Base-by-base conservation (phyloP, 768 basidiomycete species). In the Panellus pusillus region DNA sequence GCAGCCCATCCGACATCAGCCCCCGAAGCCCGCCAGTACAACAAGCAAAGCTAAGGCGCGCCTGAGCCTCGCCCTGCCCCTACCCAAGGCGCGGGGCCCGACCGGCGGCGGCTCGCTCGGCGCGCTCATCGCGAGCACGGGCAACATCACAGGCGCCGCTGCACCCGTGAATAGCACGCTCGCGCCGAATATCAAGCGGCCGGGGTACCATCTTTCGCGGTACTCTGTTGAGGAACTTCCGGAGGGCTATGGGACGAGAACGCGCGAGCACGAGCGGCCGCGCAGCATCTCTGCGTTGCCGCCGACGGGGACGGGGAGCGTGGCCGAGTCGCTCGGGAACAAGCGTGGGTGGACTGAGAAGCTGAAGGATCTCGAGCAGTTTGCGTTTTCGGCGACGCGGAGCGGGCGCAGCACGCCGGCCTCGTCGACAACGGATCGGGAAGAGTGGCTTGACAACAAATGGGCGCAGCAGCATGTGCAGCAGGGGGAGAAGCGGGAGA, bases 111-210 rank as follows among this genome's bases (percentile, higher is more conserved):
- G 86, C 86, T 86, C 2, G 78, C 32, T 87, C 54, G 89, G 86
- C 0, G 79, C 87, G 4, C 77, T 93, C 32, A 83, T 93, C 18
- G 80, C 86, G 7, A 82, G 83, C 52, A 83, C 88, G 0, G 84
- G 81, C 3, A 82, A 83, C 44, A 69, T 92, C 8, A 72, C 78
- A 1, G 88, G 86, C 15, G 78, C 78, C 3, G 81, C 83, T 7
- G 79, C 84, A 0, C 87, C 87, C 0, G 58, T 62, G 9, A 69
- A 74, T 40, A 79, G 69, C 61, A 45, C 72, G 71, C 24, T 75
- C 76, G 61, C 82, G 7, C 87, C 89, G 1, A 78, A 84, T 58
- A 63, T 87, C 35, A 78, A 80, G 60, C 70, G 78, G 40, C 76
- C 85, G 2, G 89, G 90, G 13, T 91, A 83, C 60, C 76, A 78